These are phyloP conservation scores for Beauveria varroae DNA, from an alignment of 2,329 filamentous ascomycete genomes.

Conservation along the genomic window DNA sequence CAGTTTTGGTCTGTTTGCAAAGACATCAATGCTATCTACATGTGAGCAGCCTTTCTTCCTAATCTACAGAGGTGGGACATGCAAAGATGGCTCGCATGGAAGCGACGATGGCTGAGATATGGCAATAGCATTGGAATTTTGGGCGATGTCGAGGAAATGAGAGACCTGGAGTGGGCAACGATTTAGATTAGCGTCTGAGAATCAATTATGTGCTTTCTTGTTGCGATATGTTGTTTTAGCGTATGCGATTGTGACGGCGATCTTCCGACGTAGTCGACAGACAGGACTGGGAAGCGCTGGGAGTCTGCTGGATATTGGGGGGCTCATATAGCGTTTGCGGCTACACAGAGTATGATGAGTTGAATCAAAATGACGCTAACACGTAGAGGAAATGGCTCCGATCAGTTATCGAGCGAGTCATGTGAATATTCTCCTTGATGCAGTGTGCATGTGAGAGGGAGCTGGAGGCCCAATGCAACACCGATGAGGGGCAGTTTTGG, in stretches of 20 bases:
- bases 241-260: too few relatives aligned
- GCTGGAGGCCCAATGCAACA: neutral
- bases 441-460: neutral
- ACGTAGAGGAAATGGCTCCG: too few relatives aligned
- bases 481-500: neutral
- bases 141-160: neutral
- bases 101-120: neutral
- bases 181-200: constrained; percentile 7
- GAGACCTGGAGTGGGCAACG: neutral
- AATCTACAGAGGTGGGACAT: neutral
- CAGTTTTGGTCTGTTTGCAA: neutral
- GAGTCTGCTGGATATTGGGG: too few relatives aligned
- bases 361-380: too few relatives aligned
- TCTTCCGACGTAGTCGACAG: too few relatives aligned
- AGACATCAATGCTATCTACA: neutral
- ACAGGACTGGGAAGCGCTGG: too few relatives aligned
- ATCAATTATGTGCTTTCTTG: neutral
- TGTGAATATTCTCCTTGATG: too few relatives aligned
- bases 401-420: too few relatives aligned
- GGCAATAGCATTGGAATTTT: constrained; percentile 5
- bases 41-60: neutral
- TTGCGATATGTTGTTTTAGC: too few relatives aligned
- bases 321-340: too few relatives aligned
- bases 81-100: neutral
- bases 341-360: too few relatives aligned